A percentile compares a stretch with the other conserved stretches of the same genome.
These are phyloP conservation scores for Albifimbria verrucaria DNA, from an alignment of 2,329 filamentous ascomycete species.

Conservation along the genomic window DNA sequence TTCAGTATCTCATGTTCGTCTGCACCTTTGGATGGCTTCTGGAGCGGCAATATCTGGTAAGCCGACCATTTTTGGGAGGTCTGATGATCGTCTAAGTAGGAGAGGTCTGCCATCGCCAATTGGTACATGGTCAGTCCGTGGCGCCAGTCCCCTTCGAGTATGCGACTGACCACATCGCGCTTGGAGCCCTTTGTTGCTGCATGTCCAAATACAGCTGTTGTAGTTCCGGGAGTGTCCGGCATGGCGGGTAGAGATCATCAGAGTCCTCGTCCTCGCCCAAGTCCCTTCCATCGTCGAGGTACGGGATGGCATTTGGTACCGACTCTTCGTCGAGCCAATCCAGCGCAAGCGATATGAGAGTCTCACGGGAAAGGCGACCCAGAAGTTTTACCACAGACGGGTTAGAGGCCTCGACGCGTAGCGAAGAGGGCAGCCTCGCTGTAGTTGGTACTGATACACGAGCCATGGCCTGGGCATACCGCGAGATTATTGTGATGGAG, in stretches of 20 bases:
- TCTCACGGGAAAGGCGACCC: constrained; percentile 65
- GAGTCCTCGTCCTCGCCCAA: constrained; percentile 54
- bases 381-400: constrained; percentile 64
- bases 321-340: constrained; percentile 74
- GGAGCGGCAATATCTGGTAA: constrained; percentile 55
- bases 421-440: constrained; percentile 66
- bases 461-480: constrained; percentile 35
- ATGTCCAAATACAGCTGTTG: constrained; percentile 61
- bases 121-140: constrained; percentile 63
- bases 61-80: constrained; percentile 62
- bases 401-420: constrained; percentile 65
- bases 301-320: constrained; percentile 47
- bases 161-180: constrained; percentile 60
- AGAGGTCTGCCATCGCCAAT: constrained; percentile 65
- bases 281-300: constrained; percentile 23
- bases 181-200: constrained; percentile 56
- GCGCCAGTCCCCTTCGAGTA: constrained; percentile 67
- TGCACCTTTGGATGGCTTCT: constrained; percentile 29
- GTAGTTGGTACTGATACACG: constrained; percentile 67
- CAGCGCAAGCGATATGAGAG: constrained; percentile 68
- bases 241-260: constrained; percentile 67
- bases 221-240: constrained; percentile 62
- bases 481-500: too few relatives aligned
- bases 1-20: constrained; percentile 38
- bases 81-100: constrained; percentile 64